Evolutionary conservation across 305 asterid species (phyloP).

Genomic region (Withania somnifera): DNA sequence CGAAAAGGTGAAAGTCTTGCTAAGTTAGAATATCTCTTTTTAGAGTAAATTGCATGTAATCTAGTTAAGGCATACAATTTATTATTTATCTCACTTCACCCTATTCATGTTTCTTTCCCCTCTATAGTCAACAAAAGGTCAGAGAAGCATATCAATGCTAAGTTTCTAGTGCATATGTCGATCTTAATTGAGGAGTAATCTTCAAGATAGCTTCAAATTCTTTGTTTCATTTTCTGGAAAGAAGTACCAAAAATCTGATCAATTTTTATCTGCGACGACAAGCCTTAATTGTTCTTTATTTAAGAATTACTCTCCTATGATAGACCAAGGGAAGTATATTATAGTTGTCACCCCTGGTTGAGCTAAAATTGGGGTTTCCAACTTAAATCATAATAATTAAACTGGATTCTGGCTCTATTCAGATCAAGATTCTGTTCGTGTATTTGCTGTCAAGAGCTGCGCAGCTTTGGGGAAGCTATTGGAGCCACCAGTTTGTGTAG

Average conservation of each 20-base stretch:
- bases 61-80: background rate
- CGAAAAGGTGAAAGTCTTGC: background rate
- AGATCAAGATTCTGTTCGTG: constrained; percentile 24
- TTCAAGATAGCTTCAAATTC: background rate
- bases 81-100: no score
- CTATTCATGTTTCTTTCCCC: background rate
- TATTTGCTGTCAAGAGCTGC: constrained; percentile 26
- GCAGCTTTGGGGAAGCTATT: constrained; percentile 23
- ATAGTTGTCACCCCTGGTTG: background rate
- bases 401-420: background rate
- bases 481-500: constrained; percentile 23
- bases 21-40: background rate
- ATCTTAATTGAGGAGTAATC: background rate
- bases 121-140: background rate
- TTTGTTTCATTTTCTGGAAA: background rate
- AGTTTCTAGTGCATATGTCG: background rate
- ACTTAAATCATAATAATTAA: background rate
- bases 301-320: background rate
- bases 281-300: background rate
- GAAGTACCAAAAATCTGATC: background rate
- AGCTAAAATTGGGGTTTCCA: background rate
- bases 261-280: background rate
- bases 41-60: background rate
- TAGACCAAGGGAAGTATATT: background rate
- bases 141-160: background rate